Evolutionary conservation across 306 rosid genomes (phyloP).

Genomic region (Cicer yamashitae): DNA sequence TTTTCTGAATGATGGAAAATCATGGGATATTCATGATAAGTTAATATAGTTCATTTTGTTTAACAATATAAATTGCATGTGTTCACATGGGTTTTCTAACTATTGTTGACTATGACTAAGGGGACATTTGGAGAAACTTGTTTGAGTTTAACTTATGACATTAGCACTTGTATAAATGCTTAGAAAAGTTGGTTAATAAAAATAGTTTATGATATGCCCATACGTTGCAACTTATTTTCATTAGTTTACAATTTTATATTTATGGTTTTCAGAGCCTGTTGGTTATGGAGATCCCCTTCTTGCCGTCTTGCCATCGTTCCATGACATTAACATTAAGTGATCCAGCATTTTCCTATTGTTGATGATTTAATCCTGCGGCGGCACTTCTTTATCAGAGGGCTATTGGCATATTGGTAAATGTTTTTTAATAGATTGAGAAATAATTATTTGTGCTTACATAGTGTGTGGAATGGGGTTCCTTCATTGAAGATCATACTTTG

Average conservation of each 20-base stretch:
- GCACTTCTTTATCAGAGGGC: constrained; percentile 27
- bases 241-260: constrained; percentile 16
- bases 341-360: constrained; percentile 36
- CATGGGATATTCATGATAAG: constrained; percentile 23
- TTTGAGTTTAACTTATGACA: neutral
- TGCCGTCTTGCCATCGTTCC: constrained; percentile 90
- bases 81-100: constrained; percentile 29
- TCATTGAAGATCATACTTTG: constrained; percentile 30
- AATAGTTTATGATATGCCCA: neutral
- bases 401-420: constrained; percentile 39
- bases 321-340: constrained; percentile 75
- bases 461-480: constrained; percentile 8
- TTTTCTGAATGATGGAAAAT: neutral
- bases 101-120: neutral
- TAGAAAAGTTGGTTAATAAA: neutral
- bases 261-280: constrained; percentile 78
- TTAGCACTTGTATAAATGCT: neutral
- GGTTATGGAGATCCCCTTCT: constrained; percentile 89
- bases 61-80: neutral
- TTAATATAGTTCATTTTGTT: neutral
- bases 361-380: constrained; percentile 19
- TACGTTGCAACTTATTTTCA: neutral
- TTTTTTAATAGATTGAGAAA: constrained; percentile 34
- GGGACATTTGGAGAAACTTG: neutral
- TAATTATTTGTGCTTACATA: constrained; percentile 33